A percentile compares a stretch with the other conserved stretches of the same genome.
These are phyloP conservation scores for Annulohypoxylon truncatum DNA, from an alignment of 2,329 filamentous ascomycete species.

Conservation along the genomic window DNA sequence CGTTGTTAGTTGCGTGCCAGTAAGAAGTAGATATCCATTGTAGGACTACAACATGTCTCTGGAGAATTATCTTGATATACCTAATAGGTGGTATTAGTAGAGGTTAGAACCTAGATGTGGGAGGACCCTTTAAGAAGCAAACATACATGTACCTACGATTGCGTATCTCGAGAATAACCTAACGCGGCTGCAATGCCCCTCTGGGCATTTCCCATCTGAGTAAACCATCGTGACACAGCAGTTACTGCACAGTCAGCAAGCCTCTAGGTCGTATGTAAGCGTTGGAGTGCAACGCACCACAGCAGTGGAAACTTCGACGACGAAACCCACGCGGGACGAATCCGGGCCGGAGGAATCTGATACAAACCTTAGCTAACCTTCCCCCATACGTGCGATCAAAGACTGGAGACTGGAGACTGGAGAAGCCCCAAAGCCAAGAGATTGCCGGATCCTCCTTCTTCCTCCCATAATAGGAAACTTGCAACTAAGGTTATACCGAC, in stretches of 20 bases:
- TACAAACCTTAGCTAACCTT: constrained; percentile 8
- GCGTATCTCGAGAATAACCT: background rate
- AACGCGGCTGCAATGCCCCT: background rate
- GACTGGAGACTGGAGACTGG: no score
- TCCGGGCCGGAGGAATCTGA: constrained; percentile 29
- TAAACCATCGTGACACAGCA: background rate
- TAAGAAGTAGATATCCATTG: background rate
- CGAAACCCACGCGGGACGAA: constrained; percentile 17
- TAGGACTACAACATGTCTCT: background rate
- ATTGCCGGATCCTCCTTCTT: background rate
- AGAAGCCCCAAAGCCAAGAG: constrained; percentile 15
- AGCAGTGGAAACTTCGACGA: background rate
- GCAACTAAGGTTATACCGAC: background rate
- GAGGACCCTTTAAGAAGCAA: background rate
- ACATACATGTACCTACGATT: background rate
- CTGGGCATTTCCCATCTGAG: background rate
- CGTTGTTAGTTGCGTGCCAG: background rate
- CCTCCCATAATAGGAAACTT: constrained; percentile 21
- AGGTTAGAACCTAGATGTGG: background rate
- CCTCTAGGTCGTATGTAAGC: background rate
- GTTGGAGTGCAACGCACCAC: constrained; percentile 16
- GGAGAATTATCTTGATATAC: background rate
- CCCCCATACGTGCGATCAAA: background rate
- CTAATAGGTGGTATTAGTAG: background rate
- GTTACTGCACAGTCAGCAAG: background rate